Base-by-base conservation (phyloP, 441 rosid species). In the Aquilaria agallochum region DNA sequence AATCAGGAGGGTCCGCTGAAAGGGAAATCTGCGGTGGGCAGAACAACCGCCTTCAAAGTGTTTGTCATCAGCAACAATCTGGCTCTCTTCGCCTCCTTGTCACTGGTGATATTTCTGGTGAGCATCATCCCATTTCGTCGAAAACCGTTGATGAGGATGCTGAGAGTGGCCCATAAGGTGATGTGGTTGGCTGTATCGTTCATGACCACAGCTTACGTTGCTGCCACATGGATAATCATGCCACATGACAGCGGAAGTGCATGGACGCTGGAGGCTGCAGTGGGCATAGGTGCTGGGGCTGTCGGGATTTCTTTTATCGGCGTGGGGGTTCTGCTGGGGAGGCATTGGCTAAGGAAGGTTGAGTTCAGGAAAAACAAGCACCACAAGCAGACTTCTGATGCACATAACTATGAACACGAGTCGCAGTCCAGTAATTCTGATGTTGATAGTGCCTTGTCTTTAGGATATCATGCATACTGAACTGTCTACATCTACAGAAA, bases 161-260 rank as follows among this genome's bases (percentile, higher is more conserved):
- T 76, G 13, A 49, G 11, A 31, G 3, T 71, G 20, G 36, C 74
- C 47, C 77, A 76, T 55, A 68, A 76, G 60, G 58, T 56, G 10
- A 50, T 71, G 76, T 76, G 83, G 79, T 56, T 62, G n/a, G 71
- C 79, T 3, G 56, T 71, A 31, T 59, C 73, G 3, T 73, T 65
- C 66, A 76, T 71, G 78, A 66, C 75, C 5, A 53, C 63, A 2
- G 73, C 74, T 60, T 76, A 44, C 15, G 40, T 66, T 20, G 78
- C 78, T 47, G 80, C 74, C 0, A 55, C 60, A 15, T 59, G 69
- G 68, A 68, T 70, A 30, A 68, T 59, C 14, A 9, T 65, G 55
- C 74, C 78, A 2, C 15, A 53, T 14, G 56, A 33, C 13, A 30
- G 12, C 0, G 55, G 40, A 0, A 53, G 1, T 12, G 10, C 2